Percentiles rank a stretch among this genome's conserved stretches.
Conservation (phyloP, 2,329 filamentous ascomycete genomes). For the Pseudogymnoascus sp. region DNA sequence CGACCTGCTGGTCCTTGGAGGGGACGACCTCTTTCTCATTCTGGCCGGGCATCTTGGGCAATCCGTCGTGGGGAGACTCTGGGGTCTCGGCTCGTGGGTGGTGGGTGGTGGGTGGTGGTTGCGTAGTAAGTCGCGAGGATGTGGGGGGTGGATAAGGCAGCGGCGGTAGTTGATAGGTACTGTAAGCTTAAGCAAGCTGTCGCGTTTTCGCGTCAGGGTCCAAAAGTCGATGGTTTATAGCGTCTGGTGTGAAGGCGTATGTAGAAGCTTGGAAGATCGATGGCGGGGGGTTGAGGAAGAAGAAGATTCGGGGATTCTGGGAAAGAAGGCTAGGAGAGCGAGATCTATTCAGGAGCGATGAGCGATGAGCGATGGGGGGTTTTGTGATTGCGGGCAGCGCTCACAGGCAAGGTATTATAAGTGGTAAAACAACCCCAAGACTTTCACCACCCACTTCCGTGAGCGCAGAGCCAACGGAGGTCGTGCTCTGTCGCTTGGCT, state of each 20-base stretch:
- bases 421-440: conserved; percentile 5
- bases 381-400: conserved; percentile 6
- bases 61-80: conserved; percentile 2
- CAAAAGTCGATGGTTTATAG: not conserved
- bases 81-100: not conserved
- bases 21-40: conserved; percentile 15
- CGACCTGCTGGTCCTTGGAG: conserved; percentile 24
- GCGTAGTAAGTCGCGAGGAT: not conserved
- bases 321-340: not conserved
- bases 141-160: not conserved
- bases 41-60: conserved; percentile 21
- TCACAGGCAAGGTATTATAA: conserved; percentile 9
- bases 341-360: not conserved
- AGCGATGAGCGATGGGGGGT: not conserved
- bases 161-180: not conserved
- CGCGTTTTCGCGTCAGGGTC: not conserved
- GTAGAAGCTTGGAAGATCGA: not conserved
- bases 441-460: conserved; percentile 8
- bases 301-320: not conserved
- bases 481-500: conserved; percentile 5
- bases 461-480: conserved; percentile 4
- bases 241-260: too few species aligned
- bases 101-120: not conserved
- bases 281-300: not conserved
- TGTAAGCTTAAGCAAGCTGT: not conserved